Percentiles rank a stretch among this genome's conserved stretches.
Conservation (phyloP, 139 green algal genomes). For the Microglena sp. region DNA sequence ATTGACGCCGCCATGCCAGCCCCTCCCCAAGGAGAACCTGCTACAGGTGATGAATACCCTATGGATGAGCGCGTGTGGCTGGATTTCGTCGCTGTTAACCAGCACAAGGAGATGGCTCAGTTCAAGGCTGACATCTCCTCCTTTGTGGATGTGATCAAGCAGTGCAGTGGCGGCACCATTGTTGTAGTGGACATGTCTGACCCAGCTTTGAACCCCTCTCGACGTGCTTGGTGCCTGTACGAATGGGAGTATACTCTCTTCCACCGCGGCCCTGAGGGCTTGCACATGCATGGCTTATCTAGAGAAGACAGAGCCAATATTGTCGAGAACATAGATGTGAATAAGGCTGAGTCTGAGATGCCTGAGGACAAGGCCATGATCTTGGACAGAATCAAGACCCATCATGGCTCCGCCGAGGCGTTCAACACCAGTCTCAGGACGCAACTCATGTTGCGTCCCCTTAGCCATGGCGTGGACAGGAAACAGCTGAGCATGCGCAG, state of each 20-base stretch:
- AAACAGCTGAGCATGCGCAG: slow-evolving; percentile 5
- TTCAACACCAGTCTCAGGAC: background rate
- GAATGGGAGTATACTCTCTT: background rate
- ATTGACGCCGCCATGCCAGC: no score
- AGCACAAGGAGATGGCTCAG: slow-evolving; percentile 12
- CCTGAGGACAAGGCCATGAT: background rate
- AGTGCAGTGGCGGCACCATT: slow-evolving; percentile 9
- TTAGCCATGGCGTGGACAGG: slow-evolving; percentile 3
- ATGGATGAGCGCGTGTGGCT: slow-evolving; percentile 19
- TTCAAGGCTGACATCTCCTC: background rate
- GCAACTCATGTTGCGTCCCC: slow-evolving; percentile 19
- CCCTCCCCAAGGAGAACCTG: no score
- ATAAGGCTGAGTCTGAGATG: background rate
- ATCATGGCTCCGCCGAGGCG: background rate
- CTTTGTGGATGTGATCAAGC: background rate
- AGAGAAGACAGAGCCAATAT: background rate
- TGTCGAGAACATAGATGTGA: background rate
- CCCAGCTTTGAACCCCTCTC: background rate
- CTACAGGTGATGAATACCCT: no score
- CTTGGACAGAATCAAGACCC: background rate
- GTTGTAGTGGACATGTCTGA: slow-evolving; percentile 8
- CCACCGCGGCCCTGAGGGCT: background rate
- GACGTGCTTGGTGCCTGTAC: background rate
- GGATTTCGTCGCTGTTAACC: slow-evolving; percentile 20
- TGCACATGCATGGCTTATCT: background rate